Base-by-base conservation (phyloP, 495 filamentous ascomycete species). In the Aspergillus haitiensis region DNA sequence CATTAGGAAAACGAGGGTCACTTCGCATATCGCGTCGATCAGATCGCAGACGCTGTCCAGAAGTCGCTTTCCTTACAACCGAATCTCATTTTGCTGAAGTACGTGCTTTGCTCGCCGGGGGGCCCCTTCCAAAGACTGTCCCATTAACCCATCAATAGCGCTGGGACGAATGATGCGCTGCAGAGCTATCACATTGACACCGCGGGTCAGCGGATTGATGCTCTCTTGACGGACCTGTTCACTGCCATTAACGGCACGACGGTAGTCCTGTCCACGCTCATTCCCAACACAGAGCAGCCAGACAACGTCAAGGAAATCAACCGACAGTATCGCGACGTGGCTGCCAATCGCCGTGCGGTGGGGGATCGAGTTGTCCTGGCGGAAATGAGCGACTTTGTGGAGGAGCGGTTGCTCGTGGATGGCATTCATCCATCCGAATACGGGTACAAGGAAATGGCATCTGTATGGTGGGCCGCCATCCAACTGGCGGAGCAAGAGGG, bases 381-480 rank as follows among this genome's bases (percentile, higher is more conserved):
- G 2, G 82, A 85, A 9, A 82, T 84, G 78, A 62, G 54, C 58
- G 66, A 72, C 16, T 69, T 71, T 53, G 64, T 80, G 31, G 42
- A 34, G 10, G 2, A 40, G 6, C 54, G 47, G 6, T 76, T 83
- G 52, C 47, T 84, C 4, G 67, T 66, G 0, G 82, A 84, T 59
- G 71, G 68, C 6, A 81, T 71, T 0, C 82, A 85, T 51, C 82
- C 83, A 0, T 78, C 66, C 13, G 77, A 81, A 42, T 55, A 18
- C 0, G 82, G 82, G 9, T 84, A 85, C 49, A 59, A 64, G 58
- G 75, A 78, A 64, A 84, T 86, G 83, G 79, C 82, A 9, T 62
- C 73, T 2, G 69, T 85, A 0, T 86, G 77, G 76, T 80, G 70
- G 65, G 66, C 63, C 0, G 81, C 73, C 5, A 68, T 84, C 15